A percentile compares a stretch with the other conserved stretches of the same genome.
These are phyloP conservation scores for Dichomitus squalens DNA, from an alignment of 1,284 basidiomycete genomes.

Conservation along the genomic window DNA sequence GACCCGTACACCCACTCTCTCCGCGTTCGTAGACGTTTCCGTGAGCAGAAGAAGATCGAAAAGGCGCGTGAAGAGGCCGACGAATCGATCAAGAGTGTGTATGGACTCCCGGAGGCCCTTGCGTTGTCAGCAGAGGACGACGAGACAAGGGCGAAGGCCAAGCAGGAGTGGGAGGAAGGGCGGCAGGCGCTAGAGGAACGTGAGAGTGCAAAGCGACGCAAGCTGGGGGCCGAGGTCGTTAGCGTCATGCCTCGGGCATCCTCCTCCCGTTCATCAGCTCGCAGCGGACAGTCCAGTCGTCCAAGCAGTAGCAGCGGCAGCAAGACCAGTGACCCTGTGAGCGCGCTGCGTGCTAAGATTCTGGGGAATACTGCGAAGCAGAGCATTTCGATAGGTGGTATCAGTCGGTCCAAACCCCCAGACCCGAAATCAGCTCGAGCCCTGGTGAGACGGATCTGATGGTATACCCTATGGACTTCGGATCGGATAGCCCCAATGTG, in stretches of 20 bases:
- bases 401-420: conserved; percentile 25
- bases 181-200: conserved; percentile 44
- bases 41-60: conserved; percentile 83
- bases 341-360: conserved; percentile 55
- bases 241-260: conserved; percentile 32
- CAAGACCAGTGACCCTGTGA: conserved; percentile 34
- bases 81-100: conserved; percentile 67
- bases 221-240: conserved; percentile 38
- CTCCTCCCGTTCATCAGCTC: conserved; percentile 10
- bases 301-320: neutral
- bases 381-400: conserved; percentile 6
- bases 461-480: neutral
- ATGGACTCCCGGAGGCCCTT: conserved; percentile 71
- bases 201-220: conserved; percentile 51
- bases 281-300: conserved; percentile 13
- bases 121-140: conserved; percentile 63
- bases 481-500: neutral
- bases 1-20: conserved; percentile 86
- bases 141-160: conserved; percentile 55
- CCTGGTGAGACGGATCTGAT: conserved; percentile 14
- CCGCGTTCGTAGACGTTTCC: conserved; percentile 78
- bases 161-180: conserved; percentile 59
- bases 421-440: conserved; percentile 11
- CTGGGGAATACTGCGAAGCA: conserved; percentile 47
- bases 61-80: conserved; percentile 68